Percentiles rank a stretch among this genome's conserved stretches.
phyloP scores from a whole-genome alignment of 2,329 filamentous ascomycete genomes.

The Neofusicoccum cordaticola region DNA sequence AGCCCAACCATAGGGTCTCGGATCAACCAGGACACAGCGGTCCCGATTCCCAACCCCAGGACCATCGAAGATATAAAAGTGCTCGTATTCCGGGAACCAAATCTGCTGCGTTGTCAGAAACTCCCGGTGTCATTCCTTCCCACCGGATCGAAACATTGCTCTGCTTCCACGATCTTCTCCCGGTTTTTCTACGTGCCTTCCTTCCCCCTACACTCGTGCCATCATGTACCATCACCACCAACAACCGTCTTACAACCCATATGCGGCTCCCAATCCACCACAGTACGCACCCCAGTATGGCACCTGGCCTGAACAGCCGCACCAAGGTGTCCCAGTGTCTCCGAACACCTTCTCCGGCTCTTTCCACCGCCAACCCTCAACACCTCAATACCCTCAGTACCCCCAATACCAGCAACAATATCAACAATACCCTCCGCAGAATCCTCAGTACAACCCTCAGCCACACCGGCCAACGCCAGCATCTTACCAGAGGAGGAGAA shows the following conservation, averaged over 20 bases:
- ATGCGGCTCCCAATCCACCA: background rate
- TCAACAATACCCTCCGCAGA: background rate
- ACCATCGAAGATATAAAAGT: background rate
- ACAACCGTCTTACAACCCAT: constrained; percentile 13
- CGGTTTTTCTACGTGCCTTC: background rate
- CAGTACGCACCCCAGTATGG: constrained; percentile 11
- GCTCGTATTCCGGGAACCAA: background rate
- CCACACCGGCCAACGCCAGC: background rate
- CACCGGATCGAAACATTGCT: background rate
- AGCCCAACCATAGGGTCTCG: background rate
- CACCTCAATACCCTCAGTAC: background rate
- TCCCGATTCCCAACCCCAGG: background rate
- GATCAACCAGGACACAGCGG: background rate
- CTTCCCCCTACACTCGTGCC: background rate
- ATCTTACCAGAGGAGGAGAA: background rate
- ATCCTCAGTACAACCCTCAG: background rate
- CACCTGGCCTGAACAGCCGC: background rate
- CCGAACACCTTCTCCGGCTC: background rate
- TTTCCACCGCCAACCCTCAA: background rate
- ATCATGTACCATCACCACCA: constrained; percentile 14
- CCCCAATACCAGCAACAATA: background rate
- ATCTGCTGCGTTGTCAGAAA: background rate
- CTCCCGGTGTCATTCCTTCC: background rate
- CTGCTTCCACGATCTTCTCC: background rate
- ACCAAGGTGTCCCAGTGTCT: background rate